A percentile compares a stretch with the other conserved stretches of the same genome.
phyloP scores from a whole-genome alignment of 225 moss, liverwort and hornwort species.

The Bryum argenteum region DNA sequence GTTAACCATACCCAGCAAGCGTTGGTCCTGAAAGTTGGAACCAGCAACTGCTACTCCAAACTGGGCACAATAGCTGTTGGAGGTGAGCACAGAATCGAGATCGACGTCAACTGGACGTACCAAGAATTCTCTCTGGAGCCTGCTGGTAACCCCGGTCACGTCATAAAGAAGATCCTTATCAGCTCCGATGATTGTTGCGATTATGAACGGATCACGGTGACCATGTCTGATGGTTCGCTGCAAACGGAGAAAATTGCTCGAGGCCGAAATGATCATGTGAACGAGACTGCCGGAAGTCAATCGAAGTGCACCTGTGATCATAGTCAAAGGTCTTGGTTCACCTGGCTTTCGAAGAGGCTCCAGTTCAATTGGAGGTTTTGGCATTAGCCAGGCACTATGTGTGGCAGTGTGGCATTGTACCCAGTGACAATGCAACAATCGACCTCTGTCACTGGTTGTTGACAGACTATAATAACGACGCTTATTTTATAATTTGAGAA shows the following conservation, averaged over 20 bases:
- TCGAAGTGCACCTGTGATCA: too few relatives aligned
- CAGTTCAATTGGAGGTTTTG: not conserved
- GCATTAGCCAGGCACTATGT: too few relatives aligned
- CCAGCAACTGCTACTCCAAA: too few relatives aligned
- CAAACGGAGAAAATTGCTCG: conserved; percentile 22
- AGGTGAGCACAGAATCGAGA: conserved; percentile 12
- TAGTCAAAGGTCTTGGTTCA: not conserved
- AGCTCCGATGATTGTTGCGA: conserved; percentile 37
- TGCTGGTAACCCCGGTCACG: not conserved
- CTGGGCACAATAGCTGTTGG: too few relatives aligned
- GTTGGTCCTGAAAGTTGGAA: too few relatives aligned
- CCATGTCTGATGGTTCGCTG: not conserved
- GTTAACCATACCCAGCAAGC: too few relatives aligned
- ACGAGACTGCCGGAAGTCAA: not conserved
- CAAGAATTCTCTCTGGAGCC: conserved; percentile 36
- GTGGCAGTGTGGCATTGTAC: too few relatives aligned
- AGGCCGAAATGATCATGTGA: not conserved
- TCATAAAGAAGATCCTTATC: not conserved
- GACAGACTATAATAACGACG: too few relatives aligned
- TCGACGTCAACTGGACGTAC: conserved; percentile 43
- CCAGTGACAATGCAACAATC: too few relatives aligned
- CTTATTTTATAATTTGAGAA: too few relatives aligned
- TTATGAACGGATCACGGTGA: conserved; percentile 14
- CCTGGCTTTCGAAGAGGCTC: not conserved
- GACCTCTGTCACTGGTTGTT: too few relatives aligned